Base-by-base conservation (phyloP, 2,329 filamentous ascomycete species). In the Aureobasidium leucospermi region DNA sequence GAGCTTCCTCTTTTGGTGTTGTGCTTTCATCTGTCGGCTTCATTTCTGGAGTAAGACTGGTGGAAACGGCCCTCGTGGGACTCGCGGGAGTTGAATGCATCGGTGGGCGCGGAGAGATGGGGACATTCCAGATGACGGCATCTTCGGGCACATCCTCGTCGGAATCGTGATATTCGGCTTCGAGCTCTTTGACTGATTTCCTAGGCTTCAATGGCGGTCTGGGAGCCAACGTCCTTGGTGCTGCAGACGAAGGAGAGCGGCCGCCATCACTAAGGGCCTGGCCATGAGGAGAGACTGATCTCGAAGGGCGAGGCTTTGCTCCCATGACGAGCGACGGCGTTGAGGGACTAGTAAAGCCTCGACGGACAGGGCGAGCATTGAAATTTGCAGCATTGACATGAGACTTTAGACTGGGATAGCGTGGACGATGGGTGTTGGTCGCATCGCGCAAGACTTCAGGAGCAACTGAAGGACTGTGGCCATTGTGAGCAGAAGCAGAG, bases 61-160 rank as follows among this genome's bases (percentile, higher is more conserved):
- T 63, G 9, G 67, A 65, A 10, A 69, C 64, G 51, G 64, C 62
- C 39, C 70, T 68, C n/a, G 68, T 65, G 43, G 71, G 71, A 60
- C 70, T 73, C 34, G 69, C 68, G 41, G 61, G 62, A 34, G 60
- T 58, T 1, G 64, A 61, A 63, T 66, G 52, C 65, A 66, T 56
- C 19, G 63, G 58, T 39, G 72, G 71, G 28, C 74, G 72, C 11
- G 89, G 89, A 0, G 89, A 92, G 47, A 94, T 84, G 5, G 89
- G 89, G 2, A 94, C 86, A 64, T 94, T 94, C 74, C 90, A 88
- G 48, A 94, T 81, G 56, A 91, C 81, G 28, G 89, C 81, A 58
- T 89, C 88, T 29, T 92, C 88, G 0, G 89, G 89, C 32, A 94
- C 86, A 60, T 82, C 80, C 63, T 89, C 84, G 67, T 91, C 88